Evolutionary conservation across 2,329 filamentous ascomycete species (phyloP).

Genomic region (Venturia oleaginea): DNA sequence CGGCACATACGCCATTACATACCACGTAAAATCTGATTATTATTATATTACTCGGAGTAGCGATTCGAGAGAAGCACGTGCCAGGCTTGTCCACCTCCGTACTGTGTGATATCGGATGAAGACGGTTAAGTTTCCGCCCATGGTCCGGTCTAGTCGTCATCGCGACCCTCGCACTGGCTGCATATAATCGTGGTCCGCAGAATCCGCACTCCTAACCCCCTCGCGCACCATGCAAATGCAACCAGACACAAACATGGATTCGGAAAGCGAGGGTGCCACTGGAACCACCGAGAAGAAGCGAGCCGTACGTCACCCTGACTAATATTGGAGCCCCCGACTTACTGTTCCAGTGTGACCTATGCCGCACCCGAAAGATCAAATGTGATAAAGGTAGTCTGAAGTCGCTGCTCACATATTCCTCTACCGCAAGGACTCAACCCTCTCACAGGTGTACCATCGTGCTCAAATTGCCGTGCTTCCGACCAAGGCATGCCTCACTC

Average conservation of each 20-base stretch:
- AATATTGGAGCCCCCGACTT: too few species aligned
- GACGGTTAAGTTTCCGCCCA: too few species aligned
- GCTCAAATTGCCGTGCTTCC: conserved; percentile 29
- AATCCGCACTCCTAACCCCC: background rate
- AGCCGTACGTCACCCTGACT: background rate
- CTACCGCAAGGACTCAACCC: conserved; percentile 16
- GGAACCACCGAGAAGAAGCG: background rate
- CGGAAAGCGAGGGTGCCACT: background rate
- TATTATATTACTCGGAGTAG: too few species aligned
- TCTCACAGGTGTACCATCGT: conserved; percentile 24
- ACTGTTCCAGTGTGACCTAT: conserved; percentile 13
- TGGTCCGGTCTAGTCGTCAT: background rate
- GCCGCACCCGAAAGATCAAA: conserved; percentile 12
- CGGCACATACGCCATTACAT: too few species aligned
- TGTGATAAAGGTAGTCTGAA: background rate
- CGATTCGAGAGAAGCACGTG: too few species aligned
- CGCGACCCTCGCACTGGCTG: too few species aligned
- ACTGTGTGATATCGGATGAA: too few species aligned
- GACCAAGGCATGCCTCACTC: conserved; percentile 21
- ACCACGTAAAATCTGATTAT: too few species aligned
- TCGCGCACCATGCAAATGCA: background rate
- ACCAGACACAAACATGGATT: background rate
- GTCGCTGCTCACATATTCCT: background rate
- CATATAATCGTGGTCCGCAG: background rate
- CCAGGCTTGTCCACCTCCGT: too few species aligned